Base-by-base conservation (phyloP, 495 filamentous ascomycete genomes). In the Penicillium herquei region DNA sequence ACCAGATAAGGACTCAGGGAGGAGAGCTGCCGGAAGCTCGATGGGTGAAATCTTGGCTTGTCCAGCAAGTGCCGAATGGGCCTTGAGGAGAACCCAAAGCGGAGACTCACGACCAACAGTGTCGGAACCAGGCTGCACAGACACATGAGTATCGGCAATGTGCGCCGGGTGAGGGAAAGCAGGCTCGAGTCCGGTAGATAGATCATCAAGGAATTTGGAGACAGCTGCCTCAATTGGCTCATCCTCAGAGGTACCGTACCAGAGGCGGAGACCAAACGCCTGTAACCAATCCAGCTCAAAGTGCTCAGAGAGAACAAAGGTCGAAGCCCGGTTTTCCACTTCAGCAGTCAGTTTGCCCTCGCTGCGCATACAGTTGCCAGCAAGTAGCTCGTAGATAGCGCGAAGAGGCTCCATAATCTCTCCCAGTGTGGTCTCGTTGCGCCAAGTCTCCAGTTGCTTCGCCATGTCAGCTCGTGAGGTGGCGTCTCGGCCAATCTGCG, bases 261-360 rank as follows among this genome's bases (percentile, higher is more conserved):
- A 96, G 8, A 98, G 79, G 46, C 92, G 84, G 17, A 98, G 79
- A 12, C 90, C 95, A 67, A 98, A 96, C 1, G 91, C 87, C 59
- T 94, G 91, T 69, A 87, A 83, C 94, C 94, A 98, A 67, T 95
- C 87, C 33, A 98, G 76, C 7, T 85, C 82, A 64, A 97, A 98
- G 13, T 84, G 83, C 56, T 88, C 80, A 5, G 89, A 86, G 51
- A 97, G 86, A 37, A 82, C 77, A 59, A 98, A 96, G 1, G 84
- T 84, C 13, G 81, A 80, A 7, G 86, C 81, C 44, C 87, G 82
- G 70, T 96, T 88, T 67, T 98, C 94, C 2, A 84, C 59, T 7
- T 79, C 83, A 48, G 83, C 84, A 6, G 59, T 63, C 0, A 73
- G 63, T 54, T 87, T 85, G 17, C 94, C 93, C 39, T 91, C 84